Evolutionary conservation across 2,329 filamentous ascomycete genomes (phyloP).

Genomic region (Juglanconis oblonga): DNA sequence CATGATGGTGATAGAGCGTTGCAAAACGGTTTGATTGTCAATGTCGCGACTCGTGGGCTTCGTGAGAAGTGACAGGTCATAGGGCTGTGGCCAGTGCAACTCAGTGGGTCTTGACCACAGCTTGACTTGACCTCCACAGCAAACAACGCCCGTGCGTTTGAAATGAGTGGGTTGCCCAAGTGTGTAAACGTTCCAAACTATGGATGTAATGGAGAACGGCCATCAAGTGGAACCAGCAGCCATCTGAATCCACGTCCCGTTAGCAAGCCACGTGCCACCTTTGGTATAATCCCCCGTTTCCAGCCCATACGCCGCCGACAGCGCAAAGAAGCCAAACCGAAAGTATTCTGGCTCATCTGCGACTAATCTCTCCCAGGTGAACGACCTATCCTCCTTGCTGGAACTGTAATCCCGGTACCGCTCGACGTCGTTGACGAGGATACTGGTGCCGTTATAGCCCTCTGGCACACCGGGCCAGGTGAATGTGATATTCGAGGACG

Average conservation of each 20-base stretch:
- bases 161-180: not conserved
- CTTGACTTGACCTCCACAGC: not conserved
- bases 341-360: conserved; percentile 25
- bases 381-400: conserved; percentile 19
- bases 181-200: no score
- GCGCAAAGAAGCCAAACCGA: conserved; percentile 23
- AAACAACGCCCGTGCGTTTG: no score
- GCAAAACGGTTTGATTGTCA: not conserved
- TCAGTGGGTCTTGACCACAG: not conserved
- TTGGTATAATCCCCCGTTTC: conserved; percentile 24
- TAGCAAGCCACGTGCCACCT: conserved; percentile 26
- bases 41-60: not conserved
- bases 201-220: not conserved
- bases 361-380: conserved; percentile 21
- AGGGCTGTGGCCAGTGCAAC: not conserved
- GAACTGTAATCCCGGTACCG: conserved; percentile 23
- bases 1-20: not conserved
- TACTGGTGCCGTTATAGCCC: conserved; percentile 27
- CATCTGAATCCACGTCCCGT: conserved; percentile 26
- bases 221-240: conserved; percentile 4
- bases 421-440: conserved; percentile 31
- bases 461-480: conserved; percentile 20
- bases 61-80: not conserved
- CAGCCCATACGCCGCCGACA: conserved; percentile 24
- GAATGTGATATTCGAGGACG: conserved; percentile 52